Conservation (phyloP, 169 alveolate species). For the Cyclospora cayetanensis region DNA sequence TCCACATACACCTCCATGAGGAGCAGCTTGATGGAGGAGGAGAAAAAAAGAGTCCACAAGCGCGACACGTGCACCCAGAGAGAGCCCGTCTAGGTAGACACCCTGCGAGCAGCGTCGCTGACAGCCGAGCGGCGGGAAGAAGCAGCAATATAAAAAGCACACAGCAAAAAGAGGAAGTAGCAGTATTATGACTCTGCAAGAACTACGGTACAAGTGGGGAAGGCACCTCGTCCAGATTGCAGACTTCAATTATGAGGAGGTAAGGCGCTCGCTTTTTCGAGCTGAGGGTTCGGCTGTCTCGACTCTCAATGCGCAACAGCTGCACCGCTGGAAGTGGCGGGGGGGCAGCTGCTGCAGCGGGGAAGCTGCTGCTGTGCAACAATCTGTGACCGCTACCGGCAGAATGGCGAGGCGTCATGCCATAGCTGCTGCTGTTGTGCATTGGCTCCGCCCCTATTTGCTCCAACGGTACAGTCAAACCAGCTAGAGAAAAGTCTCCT, state of each 20-base stretch:
- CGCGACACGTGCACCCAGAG: not conserved
- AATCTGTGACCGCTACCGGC: not conserved
- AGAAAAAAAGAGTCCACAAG: too few relatives aligned
- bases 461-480: slow-evolving; percentile 83
- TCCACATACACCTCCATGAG: too few relatives aligned
- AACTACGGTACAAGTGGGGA: not conserved
- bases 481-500: slow-evolving; percentile 83
- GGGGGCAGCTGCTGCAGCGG: slow-evolving; percentile 13
- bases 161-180: not conserved
- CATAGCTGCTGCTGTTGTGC: not conserved
- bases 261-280: slow-evolving; percentile 90
- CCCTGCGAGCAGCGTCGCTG: not conserved
- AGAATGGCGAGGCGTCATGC: not conserved
- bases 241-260: slow-evolving; percentile 87
- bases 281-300: slow-evolving; percentile 85
- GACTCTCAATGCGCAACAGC: slow-evolving; percentile 82
- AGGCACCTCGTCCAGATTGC: slow-evolving; percentile 87
- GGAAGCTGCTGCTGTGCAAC: slow-evolving; percentile 49
- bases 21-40: too few relatives aligned
- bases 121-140: not conserved
- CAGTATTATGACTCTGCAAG: too few relatives aligned
- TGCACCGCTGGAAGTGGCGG: slow-evolving; percentile 26
- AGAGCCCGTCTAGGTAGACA: not conserved
- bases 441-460: not conserved
- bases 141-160: not conserved